phyloP scores from a whole-genome alignment of 345 rosid species.

The Camelina hispida region DNA sequence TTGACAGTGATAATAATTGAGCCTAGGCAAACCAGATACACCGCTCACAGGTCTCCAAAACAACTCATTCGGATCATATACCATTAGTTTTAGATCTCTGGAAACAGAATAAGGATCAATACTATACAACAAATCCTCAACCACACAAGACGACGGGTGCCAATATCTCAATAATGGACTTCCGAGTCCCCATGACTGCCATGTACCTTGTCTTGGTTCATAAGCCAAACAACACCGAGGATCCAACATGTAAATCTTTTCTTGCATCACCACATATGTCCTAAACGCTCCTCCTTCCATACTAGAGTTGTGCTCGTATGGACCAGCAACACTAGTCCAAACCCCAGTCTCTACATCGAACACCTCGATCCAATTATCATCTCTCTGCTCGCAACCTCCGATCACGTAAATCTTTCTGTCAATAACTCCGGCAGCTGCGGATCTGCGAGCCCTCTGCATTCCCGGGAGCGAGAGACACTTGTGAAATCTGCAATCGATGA shows the following conservation, averaged over 20 bases:
- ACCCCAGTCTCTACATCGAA: background rate
- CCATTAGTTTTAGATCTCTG: background rate
- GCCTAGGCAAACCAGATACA: background rate
- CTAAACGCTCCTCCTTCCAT: background rate
- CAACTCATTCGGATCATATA: background rate
- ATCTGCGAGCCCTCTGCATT: background rate
- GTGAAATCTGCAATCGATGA: slow-evolving; percentile 9
- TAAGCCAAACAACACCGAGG: background rate
- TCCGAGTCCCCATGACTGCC: background rate
- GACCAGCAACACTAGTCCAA: background rate
- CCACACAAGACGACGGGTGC: background rate
- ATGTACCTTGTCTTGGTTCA: background rate
- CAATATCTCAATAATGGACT: background rate
- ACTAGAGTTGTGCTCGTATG: background rate
- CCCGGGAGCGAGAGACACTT: background rate
- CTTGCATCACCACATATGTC: background rate
- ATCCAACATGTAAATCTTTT: slow-evolving; percentile 4
- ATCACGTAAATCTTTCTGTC: slow-evolving; percentile 18
- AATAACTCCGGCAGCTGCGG: background rate
- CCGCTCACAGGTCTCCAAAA: background rate
- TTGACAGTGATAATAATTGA: background rate
- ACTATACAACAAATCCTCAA: background rate
- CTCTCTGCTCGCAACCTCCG: background rate
- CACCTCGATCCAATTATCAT: background rate
- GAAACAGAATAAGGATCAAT: background rate